Conservation (phyloP, 2,329 filamentous ascomycete genomes). For the Byssothecium circinans region DNA sequence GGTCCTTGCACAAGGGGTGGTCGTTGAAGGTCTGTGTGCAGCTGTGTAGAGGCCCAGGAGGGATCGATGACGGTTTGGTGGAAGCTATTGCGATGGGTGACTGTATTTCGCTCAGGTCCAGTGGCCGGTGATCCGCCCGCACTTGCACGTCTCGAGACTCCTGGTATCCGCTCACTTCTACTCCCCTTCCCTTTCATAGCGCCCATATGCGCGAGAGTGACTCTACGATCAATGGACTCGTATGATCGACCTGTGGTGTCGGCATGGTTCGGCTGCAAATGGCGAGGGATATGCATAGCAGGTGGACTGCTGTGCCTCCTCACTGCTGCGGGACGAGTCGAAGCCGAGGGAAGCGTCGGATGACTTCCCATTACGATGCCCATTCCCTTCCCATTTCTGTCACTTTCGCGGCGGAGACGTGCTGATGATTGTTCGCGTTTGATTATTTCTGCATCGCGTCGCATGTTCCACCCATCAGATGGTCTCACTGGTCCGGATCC, state of each 20-base stretch:
- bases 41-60: background rate
- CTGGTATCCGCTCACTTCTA: too few species aligned
- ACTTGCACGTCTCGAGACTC: background rate
- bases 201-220: background rate
- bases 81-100: background rate
- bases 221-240: background rate
- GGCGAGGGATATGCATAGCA: background rate
- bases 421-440: constrained; percentile 18
- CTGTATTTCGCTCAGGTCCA: background rate
- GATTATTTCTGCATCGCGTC: constrained; percentile 18
- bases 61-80: background rate
- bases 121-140: background rate
- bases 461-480: constrained; percentile 22
- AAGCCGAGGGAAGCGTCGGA: constrained; percentile 9
- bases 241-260: background rate
- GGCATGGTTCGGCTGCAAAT: background rate
- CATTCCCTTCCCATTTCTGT: constrained; percentile 10
- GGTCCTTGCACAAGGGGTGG: background rate
- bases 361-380: constrained; percentile 8
- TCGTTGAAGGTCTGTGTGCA: too few species aligned
- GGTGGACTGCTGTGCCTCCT: background rate
- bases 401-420: constrained; percentile 11
- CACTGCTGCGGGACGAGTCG: constrained; percentile 9
- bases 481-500: background rate
- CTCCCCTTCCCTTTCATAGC: background rate